Base-by-base conservation (phyloP, 768 basidiomycete species). In the Pulveroboletus sp. region DNA sequence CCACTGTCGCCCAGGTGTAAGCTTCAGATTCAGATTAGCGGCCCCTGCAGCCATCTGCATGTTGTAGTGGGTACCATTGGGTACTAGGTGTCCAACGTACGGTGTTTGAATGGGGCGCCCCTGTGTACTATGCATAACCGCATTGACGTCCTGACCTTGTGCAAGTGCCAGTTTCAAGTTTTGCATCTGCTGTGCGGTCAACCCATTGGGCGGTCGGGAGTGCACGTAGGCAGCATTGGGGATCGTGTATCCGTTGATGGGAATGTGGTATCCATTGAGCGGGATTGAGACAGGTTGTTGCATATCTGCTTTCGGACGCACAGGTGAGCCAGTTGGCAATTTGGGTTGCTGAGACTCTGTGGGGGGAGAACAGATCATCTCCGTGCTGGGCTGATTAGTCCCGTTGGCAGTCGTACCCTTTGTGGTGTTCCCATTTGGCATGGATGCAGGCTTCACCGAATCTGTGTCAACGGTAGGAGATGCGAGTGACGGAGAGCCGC, bases 161-260 rank as follows among this genome's bases (percentile, higher is more conserved):
- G 76, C 76, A 50, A 83, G 77, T 4, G 76, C 79, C 8, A 76
- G 67, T 66, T 84, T 83, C 37, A 85, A 58, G 47, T 71, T 75
- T 62, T 83, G 81, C 63, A 85, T 69, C 57, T 85, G 82, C 52
- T 85, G 84, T 17, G 70, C 51, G 31, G 72, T 79, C 40, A 85
- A 62, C 2, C 71, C 69, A 39, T 69, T 71, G 5, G 68, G 67
- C 40, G 71, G 73, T 44, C 69, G 70, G 41, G 54, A 59, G 39
- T 59, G 71, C 67, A 66, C 66, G 59, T 59, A 67, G 45, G 64
- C 61, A 6, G 67, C 57, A 43, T 67, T 72, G 9, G 69, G 49
- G 41, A 74, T 60, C 60, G 65, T 57, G 46, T 65, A 71, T 7
- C 69, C 68, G 33, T 73, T 78, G 21, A 73, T 69, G 3, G 72